Evolutionary conservation across 2,329 filamentous ascomycete genomes (phyloP).

Genomic region (Macroventuria anomochaeta): DNA sequence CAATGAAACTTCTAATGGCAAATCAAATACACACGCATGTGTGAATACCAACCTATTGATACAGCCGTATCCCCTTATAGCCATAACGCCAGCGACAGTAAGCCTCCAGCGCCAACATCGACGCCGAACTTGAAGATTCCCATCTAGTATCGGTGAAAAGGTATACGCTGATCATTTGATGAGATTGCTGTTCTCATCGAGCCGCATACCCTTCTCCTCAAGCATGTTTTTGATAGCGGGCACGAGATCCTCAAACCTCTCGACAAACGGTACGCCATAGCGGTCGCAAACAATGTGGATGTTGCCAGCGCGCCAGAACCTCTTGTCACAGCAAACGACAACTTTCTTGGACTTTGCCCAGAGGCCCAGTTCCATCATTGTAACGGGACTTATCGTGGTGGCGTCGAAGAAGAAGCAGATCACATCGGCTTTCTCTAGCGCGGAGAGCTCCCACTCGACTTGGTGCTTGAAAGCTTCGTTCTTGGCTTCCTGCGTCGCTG

Average conservation of each 20-base stretch:
- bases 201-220: slow-evolving; percentile 32
- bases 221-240: slow-evolving; percentile 46
- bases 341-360: slow-evolving; percentile 54
- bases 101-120: not conserved
- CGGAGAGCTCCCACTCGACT: slow-evolving; percentile 67
- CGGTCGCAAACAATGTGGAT: slow-evolving; percentile 63
- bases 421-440: slow-evolving; percentile 60
- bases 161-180: too few relatives aligned
- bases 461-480: slow-evolving; percentile 59
- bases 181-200: slow-evolving; percentile 26
- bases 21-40: too few relatives aligned
- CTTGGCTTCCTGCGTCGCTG: slow-evolving; percentile 55
- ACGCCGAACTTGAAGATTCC: too few relatives aligned
- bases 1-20: too few relatives aligned
- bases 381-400: slow-evolving; percentile 62
- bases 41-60: too few relatives aligned
- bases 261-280: slow-evolving; percentile 55
- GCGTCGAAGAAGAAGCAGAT: slow-evolving; percentile 65
- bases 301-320: slow-evolving; percentile 66
- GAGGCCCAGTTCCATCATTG: slow-evolving; percentile 67
- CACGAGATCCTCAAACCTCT: slow-evolving; percentile 53
- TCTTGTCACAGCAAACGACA: slow-evolving; percentile 61
- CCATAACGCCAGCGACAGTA: not conserved
- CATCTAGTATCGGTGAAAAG: too few relatives aligned
- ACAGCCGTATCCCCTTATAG: too few relatives aligned